phyloP scores from a whole-genome alignment of 345 rosid species.

The Aethionema arabicum region DNA sequence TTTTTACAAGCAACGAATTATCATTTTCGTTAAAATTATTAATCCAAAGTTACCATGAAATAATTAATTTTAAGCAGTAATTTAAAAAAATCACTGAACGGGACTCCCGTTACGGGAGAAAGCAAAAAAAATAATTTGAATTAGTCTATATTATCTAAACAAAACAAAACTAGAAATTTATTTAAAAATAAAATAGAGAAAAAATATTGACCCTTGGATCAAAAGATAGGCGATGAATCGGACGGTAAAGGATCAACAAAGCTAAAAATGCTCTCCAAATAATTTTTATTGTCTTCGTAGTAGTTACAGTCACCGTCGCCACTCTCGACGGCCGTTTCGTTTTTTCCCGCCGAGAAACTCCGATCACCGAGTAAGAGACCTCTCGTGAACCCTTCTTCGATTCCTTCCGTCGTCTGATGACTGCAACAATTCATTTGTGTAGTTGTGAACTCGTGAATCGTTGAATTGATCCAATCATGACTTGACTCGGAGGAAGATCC shows the following conservation, averaged over 20 bases:
- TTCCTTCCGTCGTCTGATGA: slow-evolving; percentile 21
- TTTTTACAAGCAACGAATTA: too few relatives aligned
- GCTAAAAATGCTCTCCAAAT: slow-evolving; percentile 85
- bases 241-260: slow-evolving; percentile 85
- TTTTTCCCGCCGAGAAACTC: slow-evolving; percentile 30
- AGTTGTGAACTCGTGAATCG: slow-evolving; percentile 32
- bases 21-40: too few relatives aligned
- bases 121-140: background rate
- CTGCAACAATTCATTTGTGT: background rate
- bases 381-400: slow-evolving; percentile 72
- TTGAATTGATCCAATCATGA: slow-evolving; percentile 52
- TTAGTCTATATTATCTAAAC: slow-evolving; percentile 18
- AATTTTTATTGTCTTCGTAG: slow-evolving; percentile 83
- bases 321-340: slow-evolving; percentile 29
- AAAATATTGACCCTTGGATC: slow-evolving; percentile 26
- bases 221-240: slow-evolving; percentile 47
- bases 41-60: too few relatives aligned
- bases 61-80: too few relatives aligned
- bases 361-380: slow-evolving; percentile 57
- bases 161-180: background rate
- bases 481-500: slow-evolving; percentile 48
- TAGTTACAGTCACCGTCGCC: slow-evolving; percentile 37
- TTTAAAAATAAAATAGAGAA: slow-evolving; percentile 16
- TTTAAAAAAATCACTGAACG: too few relatives aligned
- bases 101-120: too few relatives aligned